Percentiles rank a stretch among this genome's conserved stretches.
phyloP scores from a whole-genome alignment of 2,329 filamentous ascomycete species.

The Ceratocystis cacaofunesta region DNA sequence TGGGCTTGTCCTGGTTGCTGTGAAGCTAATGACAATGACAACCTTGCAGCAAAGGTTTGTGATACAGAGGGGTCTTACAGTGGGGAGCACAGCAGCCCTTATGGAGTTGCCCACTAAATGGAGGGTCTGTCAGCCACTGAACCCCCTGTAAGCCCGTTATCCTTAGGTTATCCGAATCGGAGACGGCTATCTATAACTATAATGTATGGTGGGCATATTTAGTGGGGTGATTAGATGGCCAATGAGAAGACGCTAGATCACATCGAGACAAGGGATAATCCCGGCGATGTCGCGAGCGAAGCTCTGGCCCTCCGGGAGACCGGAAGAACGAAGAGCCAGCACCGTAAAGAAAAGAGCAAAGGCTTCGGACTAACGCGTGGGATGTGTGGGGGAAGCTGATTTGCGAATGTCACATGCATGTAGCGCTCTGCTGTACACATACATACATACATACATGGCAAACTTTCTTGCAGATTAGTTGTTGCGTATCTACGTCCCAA shows the following conservation, averaged over 20 bases:
- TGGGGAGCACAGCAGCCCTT: neutral
- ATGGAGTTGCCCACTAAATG: too few species aligned
- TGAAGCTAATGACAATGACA: neutral
- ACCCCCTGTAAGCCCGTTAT: neutral
- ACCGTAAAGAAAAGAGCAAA: neutral
- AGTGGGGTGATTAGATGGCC: neutral
- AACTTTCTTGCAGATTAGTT: too few species aligned
- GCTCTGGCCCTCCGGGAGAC: slow-evolving; percentile 1
- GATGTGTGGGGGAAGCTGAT: neutral
- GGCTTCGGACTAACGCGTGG: neutral
- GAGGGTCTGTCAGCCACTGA: neutral
- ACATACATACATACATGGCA: too few species aligned
- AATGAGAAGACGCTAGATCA: neutral
- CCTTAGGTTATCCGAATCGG: slow-evolving; percentile 8
- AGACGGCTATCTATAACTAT: neutral
- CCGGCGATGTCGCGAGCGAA: slow-evolving; percentile 12
- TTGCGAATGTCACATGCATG: neutral
- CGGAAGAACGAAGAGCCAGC: slow-evolving; percentile 2
- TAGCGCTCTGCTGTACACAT: too few species aligned
- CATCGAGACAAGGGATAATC: neutral
- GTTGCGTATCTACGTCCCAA: too few species aligned
- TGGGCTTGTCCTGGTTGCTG: slow-evolving; percentile 6
- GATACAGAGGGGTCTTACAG: too few species aligned
- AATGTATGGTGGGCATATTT: neutral
- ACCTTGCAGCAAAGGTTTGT: too few species aligned